Percentiles rank a stretch among this genome's conserved stretches.
phyloP scores from a whole-genome alignment of 345 rosid genomes.

The Ricinus communis region DNA sequence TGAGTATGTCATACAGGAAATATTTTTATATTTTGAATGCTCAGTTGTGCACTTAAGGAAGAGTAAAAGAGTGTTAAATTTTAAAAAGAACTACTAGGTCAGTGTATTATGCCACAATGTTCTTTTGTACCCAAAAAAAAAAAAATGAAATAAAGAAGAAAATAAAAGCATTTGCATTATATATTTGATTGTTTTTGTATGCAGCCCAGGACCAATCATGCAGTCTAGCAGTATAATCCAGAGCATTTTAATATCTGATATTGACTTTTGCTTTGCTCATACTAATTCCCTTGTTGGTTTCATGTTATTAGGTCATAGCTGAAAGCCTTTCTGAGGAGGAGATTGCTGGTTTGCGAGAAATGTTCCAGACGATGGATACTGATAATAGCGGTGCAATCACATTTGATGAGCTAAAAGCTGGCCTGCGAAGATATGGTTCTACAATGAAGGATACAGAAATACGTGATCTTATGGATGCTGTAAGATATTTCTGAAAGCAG shows the following conservation, averaged over 20 bases:
- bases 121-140: background rate
- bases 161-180: background rate
- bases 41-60: background rate
- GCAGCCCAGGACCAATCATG: conserved; percentile 1
- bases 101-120: background rate
- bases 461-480: conserved; percentile 97
- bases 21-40: background rate
- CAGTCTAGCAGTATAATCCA: background rate
- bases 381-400: conserved; percentile 97
- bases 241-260: background rate
- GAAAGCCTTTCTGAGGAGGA: conserved; percentile 99
- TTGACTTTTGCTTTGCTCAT: conserved; percentile 2
- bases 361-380: conserved; percentile 93
- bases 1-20: background rate
- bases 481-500: conserved; percentile 33
- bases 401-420: conserved; percentile 96
- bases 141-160: no score
- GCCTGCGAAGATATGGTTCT: conserved; percentile 92
- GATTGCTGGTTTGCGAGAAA: conserved; percentile 93
- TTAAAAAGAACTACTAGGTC: no score
- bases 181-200: background rate
- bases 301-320: conserved; percentile 79
- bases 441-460: conserved; percentile 95
- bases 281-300: conserved; percentile 16
- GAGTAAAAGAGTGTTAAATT: background rate